These are phyloP conservation scores for Fusarium sambucinum DNA, from an alignment of 2,329 filamentous ascomycete genomes.

Conservation along the genomic window DNA sequence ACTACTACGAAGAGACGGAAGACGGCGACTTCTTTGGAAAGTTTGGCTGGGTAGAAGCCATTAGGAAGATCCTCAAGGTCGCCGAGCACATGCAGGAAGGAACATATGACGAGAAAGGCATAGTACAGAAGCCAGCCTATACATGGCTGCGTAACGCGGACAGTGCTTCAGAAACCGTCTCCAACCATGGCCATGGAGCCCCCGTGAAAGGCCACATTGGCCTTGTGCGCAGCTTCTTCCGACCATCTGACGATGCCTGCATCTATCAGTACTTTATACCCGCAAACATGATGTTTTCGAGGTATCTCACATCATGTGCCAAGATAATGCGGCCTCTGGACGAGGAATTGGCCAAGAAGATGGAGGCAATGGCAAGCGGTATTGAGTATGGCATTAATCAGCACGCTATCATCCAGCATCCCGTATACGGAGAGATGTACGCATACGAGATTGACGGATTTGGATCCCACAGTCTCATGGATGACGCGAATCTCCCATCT, in stretches of 20 bases:
- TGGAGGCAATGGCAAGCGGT: constrained; percentile 66
- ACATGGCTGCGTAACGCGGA: constrained; percentile 81
- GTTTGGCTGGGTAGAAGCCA: constrained; percentile 77
- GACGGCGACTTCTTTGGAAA: constrained; percentile 80
- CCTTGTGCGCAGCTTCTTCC: constrained; percentile 86
- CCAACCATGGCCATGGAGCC: constrained; percentile 80
- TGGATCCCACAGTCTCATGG: constrained; percentile 70
- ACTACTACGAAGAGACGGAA: constrained; percentile 80
- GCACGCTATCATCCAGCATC: constrained; percentile 73
- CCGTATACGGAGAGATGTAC: constrained; percentile 73
- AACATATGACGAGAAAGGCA: constrained; percentile 75
- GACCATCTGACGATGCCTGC: constrained; percentile 89
- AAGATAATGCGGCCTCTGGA: constrained; percentile 60
- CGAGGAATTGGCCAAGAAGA: constrained; percentile 66
- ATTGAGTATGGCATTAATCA: constrained; percentile 76
- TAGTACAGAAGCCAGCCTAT: constrained; percentile 72
- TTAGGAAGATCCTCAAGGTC: constrained; percentile 76
- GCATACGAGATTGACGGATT: constrained; percentile 79
- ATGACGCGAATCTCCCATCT: constrained; percentile 73
- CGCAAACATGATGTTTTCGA: constrained; percentile 85
- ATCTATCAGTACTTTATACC: constrained; percentile 90
- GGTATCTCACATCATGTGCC: constrained; percentile 67
- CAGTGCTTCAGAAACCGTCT: constrained; percentile 82
- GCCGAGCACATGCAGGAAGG: constrained; percentile 77
- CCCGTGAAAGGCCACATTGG: constrained; percentile 84